A percentile compares a stretch with the other conserved stretches of the same genome.
Evolutionary conservation across 192 early-diverging fungal genomes (phyloP).

Genomic region (Gonapodya sp.): DNA sequence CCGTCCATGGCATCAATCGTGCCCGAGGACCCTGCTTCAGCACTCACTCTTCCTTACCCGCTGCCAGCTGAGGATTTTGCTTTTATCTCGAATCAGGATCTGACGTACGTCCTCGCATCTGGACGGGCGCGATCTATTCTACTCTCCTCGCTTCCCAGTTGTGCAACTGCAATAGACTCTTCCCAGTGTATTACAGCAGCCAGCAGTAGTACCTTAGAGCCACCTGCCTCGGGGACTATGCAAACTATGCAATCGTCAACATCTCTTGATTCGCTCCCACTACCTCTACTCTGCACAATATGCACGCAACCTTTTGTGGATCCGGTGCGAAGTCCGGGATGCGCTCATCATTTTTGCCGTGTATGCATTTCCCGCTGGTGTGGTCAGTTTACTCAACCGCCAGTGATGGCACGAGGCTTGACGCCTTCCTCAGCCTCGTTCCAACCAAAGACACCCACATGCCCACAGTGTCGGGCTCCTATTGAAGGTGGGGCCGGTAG

Average conservation of each 20-base stretch:
- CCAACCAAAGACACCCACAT: not conserved
- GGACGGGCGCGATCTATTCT: not conserved
- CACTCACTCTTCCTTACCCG: not conserved
- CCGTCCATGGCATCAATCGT: not conserved
- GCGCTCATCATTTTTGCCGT: not conserved
- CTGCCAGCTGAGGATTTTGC: not conserved
- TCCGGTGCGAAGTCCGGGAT: not conserved
- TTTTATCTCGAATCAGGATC: not conserved
- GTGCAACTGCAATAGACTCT: not conserved
- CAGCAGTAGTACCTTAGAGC: not conserved
- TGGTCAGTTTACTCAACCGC: not conserved
- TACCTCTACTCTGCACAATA: not conserved
- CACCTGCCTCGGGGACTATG: too few species aligned
- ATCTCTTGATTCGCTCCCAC: not conserved
- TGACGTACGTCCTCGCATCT: not conserved
- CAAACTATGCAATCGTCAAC: too few species aligned
- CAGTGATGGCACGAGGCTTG: not conserved
- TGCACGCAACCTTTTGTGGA: not conserved
- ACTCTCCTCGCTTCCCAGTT: not conserved
- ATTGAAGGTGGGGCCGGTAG: not conserved
- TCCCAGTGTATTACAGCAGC: not conserved
- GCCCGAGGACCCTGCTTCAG: too few species aligned
- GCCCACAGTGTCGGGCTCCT: not conserved
- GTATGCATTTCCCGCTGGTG: not conserved
- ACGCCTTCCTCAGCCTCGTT: not conserved